These are phyloP conservation scores for Actinomortierella wolfii DNA, from an alignment of 371 early-diverging fungal species.

Conservation along the genomic window DNA sequence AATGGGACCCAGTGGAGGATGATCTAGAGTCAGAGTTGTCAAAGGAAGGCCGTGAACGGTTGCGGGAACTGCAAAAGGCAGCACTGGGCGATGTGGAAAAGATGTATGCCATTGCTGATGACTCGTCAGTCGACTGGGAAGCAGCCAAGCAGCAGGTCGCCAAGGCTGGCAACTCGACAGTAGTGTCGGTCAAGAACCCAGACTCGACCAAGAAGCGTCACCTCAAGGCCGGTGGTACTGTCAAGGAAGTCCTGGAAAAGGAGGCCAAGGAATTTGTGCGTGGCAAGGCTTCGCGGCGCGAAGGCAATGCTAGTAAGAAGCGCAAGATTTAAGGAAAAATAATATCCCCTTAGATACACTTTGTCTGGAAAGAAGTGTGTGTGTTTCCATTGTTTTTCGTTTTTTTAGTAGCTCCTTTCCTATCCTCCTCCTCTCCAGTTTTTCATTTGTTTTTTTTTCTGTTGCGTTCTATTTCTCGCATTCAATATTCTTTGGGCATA, in stretches of 20 bases:
- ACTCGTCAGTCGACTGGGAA: constrained; percentile 70
- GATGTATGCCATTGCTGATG: constrained; percentile 77
- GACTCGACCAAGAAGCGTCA: constrained; percentile 71
- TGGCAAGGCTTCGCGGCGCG: constrained; percentile 41
- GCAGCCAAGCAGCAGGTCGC: constrained; percentile 64
- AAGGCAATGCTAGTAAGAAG: constrained; percentile 33
- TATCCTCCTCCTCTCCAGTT: too few species aligned
- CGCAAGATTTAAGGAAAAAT: constrained; percentile 28
- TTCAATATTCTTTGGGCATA: too few species aligned
- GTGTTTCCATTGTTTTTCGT: too few species aligned
- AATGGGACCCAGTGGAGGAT: constrained; percentile 84
- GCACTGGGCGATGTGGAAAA: constrained; percentile 80
- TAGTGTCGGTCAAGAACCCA: constrained; percentile 78
- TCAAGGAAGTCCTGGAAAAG: constrained; percentile 29
- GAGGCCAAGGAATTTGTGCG: constrained; percentile 42
- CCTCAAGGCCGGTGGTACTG: constrained; percentile 33
- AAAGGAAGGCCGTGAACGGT: constrained; percentile 76
- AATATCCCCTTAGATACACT: too few species aligned
- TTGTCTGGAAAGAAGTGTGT: too few species aligned
- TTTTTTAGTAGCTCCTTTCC: too few species aligned
- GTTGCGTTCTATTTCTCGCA: too few species aligned
- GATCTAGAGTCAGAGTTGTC: constrained; percentile 80
- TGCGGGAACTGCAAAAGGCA: constrained; percentile 82
- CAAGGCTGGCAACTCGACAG: constrained; percentile 57
- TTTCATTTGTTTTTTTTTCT: too few species aligned